Base-by-base conservation (phyloP, 345 rosid species). In the Bretschneidera sinensis region DNA sequence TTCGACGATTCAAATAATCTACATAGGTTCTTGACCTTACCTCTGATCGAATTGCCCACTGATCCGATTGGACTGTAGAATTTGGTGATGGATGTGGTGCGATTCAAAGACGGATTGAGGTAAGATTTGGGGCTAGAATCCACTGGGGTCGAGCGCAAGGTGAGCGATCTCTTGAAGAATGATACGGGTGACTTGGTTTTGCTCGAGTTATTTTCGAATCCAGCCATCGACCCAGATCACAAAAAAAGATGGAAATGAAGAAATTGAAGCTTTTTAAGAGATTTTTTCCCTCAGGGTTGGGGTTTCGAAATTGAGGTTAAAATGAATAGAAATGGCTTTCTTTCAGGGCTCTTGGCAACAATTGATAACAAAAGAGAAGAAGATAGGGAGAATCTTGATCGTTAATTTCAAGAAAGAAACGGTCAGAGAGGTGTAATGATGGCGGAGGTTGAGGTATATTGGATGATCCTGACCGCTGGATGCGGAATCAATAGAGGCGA, bases 11-110 rank as follows among this genome's bases (percentile, higher is more conserved):
- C 96, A 9, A 85, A 88, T 47, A 88, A 39, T 72, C 60, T 75
- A 62, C 96, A 68, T 19, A 88, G 92, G 75, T 76, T 73, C 55
- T 77, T 81, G 23, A 88, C 96, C 70, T 85, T 88, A 3, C 96
- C 96, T 76, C 78, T 88, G 63, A 83, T 68, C 35, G 85, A 64
- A 55, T 18, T 70, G 34, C 69, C 56, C 31, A 74, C 57, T 14
- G 86, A 74, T 56, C 81, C 87, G 14, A 81, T 61, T 5, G 88
- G 77, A 68, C 59, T 83, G 81, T 76, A 84, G 35, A 79, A 72
- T 70, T 72, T 82, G 43, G 78, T 74, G 14, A 69, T 73, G 34
- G 89, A 81, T 34, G 79, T 66, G 2, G 86, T 80, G 14, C 87
- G 86, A 48, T 83, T 83, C 7, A 85, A 72, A 53, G 75, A 78